Conservation (phyloP, 1,139 yeast species). For the Candida frijolesensis region DNA sequence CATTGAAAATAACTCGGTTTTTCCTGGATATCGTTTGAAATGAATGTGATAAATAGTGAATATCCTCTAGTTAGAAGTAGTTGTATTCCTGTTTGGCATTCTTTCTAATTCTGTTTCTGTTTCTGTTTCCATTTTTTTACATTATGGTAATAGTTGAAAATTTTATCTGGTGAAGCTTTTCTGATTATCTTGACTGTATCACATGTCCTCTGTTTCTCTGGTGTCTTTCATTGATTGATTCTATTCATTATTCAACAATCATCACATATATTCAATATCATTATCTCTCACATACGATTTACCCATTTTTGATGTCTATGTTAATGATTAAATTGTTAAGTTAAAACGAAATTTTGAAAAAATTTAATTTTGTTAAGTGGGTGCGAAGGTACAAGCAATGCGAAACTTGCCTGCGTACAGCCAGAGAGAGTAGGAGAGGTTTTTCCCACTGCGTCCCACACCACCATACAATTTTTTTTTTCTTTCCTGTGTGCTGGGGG, state of each 20-base stretch:
- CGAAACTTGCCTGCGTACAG: slow-evolving; percentile 1
- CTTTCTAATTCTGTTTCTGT: not conserved
- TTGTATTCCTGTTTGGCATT: not conserved
- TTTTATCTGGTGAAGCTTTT: not conserved
- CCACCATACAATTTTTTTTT: slow-evolving; percentile 10
- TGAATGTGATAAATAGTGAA: slow-evolving; percentile 1
- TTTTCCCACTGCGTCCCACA: not conserved
- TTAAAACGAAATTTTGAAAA: slow-evolving; percentile 1
- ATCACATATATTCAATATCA: slow-evolving; percentile 2
- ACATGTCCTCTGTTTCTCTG: not conserved
- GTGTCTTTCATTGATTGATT: not conserved
- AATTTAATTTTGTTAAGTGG: slow-evolving; percentile 7
- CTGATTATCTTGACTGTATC: not conserved
- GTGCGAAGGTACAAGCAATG: slow-evolving; percentile 5
- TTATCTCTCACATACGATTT: slow-evolving; percentile 60
- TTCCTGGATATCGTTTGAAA: not conserved
- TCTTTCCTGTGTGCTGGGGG: not conserved
- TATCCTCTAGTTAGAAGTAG: not conserved
- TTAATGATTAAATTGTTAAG: slow-evolving; percentile 1
- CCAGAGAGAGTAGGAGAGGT: not conserved
- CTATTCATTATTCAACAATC: not conserved
- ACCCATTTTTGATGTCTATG: slow-evolving; percentile 59
- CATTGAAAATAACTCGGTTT: slow-evolving; percentile 8
- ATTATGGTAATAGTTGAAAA: not conserved
- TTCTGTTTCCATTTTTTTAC: not conserved